Evolutionary conservation across 345 rosid species (phyloP).

Genomic region (Lepidium sativum): DNA sequence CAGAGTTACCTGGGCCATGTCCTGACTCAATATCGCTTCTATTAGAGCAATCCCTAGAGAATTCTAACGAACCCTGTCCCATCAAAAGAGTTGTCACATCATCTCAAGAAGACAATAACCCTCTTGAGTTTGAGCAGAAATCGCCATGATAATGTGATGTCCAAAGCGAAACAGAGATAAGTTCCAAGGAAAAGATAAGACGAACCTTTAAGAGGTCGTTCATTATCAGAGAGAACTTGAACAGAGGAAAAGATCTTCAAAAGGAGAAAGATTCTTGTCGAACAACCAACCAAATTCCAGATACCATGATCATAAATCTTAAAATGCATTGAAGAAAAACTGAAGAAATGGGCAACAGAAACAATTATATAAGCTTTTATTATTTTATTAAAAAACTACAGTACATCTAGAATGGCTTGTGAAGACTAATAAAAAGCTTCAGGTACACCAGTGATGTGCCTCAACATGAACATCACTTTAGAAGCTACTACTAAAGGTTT

Average conservation of each 20-base stretch:
- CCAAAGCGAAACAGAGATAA: too few relatives aligned
- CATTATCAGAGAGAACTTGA: slow-evolving; percentile 41
- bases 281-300: slow-evolving; percentile 17
- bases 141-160: too few relatives aligned
- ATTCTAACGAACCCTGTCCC: slow-evolving; percentile 69
- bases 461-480: not conserved
- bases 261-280: slow-evolving; percentile 24
- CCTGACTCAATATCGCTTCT: slow-evolving; percentile 70
- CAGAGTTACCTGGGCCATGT: slow-evolving; percentile 50
- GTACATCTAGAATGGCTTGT: slow-evolving; percentile 6
- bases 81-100: slow-evolving; percentile 8
- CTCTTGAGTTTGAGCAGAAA: too few relatives aligned
- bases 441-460: slow-evolving; percentile 20
- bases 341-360: not conserved
- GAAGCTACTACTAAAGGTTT: not conserved
- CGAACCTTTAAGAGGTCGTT: slow-evolving; percentile 85
- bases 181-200: too few relatives aligned
- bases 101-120: too few relatives aligned
- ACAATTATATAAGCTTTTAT: too few relatives aligned
- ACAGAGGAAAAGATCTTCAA: slow-evolving; percentile 10
- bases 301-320: not conserved
- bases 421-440: slow-evolving; percentile 7
- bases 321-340: not conserved
- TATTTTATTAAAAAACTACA: too few relatives aligned
- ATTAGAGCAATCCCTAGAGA: slow-evolving; percentile 58